Evolutionary conservation across 352 stramenopile genomes (phyloP).

Genomic region (Globisporangium splendens): DNA sequence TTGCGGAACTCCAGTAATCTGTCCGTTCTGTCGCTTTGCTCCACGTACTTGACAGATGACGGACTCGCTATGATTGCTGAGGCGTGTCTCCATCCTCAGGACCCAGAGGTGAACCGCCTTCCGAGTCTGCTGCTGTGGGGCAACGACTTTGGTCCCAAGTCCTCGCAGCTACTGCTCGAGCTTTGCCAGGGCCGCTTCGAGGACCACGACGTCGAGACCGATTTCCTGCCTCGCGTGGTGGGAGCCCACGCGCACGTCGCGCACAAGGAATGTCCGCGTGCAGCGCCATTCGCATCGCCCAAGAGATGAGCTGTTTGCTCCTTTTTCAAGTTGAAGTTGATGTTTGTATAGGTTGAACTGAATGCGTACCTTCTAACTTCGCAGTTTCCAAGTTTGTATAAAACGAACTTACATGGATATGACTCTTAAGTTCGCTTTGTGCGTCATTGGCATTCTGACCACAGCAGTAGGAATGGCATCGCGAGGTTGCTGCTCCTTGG

Average conservation of each 20-base stretch:
- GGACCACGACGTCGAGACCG: constrained; percentile 44
- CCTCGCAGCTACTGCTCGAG: constrained; percentile 33
- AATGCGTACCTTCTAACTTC: background rate
- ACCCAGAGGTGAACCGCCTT: constrained; percentile 23
- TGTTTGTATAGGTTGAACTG: background rate
- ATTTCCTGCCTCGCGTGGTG: constrained; percentile 37
- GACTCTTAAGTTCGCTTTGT: too few relatives aligned
- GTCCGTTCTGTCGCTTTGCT: constrained; percentile 45
- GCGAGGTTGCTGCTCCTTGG: too few relatives aligned
- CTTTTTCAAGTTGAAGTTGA: background rate
- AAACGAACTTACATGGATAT: too few relatives aligned
- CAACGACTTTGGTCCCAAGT: constrained; percentile 55
- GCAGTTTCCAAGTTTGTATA: too few relatives aligned
- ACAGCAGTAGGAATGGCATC: too few relatives aligned
- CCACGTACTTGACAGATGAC: constrained; percentile 53
- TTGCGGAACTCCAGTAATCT: constrained; percentile 36
- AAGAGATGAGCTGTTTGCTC: constrained; percentile 40
- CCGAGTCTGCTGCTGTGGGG: constrained; percentile 57
- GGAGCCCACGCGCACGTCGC: constrained; percentile 41
- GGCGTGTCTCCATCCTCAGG: constrained; percentile 36
- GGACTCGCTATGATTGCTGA: constrained; percentile 35
- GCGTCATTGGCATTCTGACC: too few relatives aligned
- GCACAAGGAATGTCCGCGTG: constrained; percentile 34
- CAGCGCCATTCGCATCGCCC: constrained; percentile 32
- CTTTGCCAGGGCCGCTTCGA: constrained; percentile 36